Evolutionary conservation across 1,139 yeast genomes (phyloP).

Genomic region (Candida sojae): DNA sequence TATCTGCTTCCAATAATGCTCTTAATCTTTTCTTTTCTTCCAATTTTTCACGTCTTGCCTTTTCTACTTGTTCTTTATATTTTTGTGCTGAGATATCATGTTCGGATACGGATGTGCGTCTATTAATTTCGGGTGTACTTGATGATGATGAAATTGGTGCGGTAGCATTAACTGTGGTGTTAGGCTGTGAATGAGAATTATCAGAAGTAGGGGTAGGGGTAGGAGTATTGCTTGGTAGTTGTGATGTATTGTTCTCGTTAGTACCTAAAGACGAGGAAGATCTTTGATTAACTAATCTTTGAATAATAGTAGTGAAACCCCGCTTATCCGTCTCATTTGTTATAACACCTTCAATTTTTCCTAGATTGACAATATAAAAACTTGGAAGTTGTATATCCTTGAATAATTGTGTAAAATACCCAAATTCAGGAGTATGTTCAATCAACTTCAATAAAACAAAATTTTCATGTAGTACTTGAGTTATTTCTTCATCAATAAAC

Average conservation of each 20-base stretch:
- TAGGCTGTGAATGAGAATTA: no score
- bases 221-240: not conserved
- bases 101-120: not conserved
- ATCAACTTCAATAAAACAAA: conserved; percentile 48
- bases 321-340: conserved; percentile 24
- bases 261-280: not conserved
- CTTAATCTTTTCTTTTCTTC: conserved; percentile 59
- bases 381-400: conserved; percentile 49
- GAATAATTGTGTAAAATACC: conserved; percentile 51
- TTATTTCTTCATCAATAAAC: conserved; percentile 13
- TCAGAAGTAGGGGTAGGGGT: not conserved
- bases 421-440: conserved; percentile 48
- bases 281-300: conserved; percentile 4
- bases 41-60: conserved; percentile 33
- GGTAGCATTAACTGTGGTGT: no score
- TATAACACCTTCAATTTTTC: conserved; percentile 46
- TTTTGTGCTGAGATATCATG: conserved; percentile 16
- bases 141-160: no score
- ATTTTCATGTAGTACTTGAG: conserved; percentile 14
- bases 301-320: conserved; percentile 26
- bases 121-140: not conserved
- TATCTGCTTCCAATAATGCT: conserved; percentile 50
- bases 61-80: conserved; percentile 42
- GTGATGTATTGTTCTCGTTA: not conserved
- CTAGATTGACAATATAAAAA: conserved; percentile 47